Conservation (phyloP, 2,329 filamentous ascomycete species). For the Apiospora hydei region DNA sequence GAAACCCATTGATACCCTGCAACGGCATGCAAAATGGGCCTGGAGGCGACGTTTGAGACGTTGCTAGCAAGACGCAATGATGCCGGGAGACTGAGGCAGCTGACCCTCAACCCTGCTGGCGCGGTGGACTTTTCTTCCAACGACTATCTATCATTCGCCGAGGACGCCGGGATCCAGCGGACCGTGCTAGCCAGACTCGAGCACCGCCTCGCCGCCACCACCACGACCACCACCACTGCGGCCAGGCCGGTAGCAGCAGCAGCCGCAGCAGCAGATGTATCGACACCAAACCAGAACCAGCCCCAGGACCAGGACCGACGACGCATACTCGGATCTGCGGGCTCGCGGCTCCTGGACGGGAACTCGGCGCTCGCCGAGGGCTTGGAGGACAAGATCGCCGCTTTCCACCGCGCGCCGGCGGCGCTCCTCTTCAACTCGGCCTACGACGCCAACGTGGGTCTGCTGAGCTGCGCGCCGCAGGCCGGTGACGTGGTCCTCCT, state of each 20-base stretch:
- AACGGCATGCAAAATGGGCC: background rate
- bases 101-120: constrained; percentile 67
- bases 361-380: constrained; percentile 53
- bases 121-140: constrained; percentile 82
- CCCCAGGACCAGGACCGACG: background rate
- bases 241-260: no score
- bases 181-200: background rate
- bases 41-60: constrained; percentile 35
- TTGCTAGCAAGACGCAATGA: constrained; percentile 35
- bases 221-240: background rate
- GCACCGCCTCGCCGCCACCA: constrained; percentile 5
- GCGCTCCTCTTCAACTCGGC: constrained; percentile 65
- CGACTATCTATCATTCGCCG: constrained; percentile 79
- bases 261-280: no score
- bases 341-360: constrained; percentile 61
- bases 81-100: constrained; percentile 49
- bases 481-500: constrained; percentile 70
- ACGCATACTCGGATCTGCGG: constrained; percentile 52
- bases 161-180: background rate
- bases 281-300: background rate
- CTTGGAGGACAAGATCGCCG: constrained; percentile 55
- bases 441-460: constrained; percentile 70
- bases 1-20: background rate
- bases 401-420: constrained; percentile 54
- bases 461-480: constrained; percentile 68